phyloP scores from a whole-genome alignment of 306 rosid species.

The Elaeagnus macrophylla region DNA sequence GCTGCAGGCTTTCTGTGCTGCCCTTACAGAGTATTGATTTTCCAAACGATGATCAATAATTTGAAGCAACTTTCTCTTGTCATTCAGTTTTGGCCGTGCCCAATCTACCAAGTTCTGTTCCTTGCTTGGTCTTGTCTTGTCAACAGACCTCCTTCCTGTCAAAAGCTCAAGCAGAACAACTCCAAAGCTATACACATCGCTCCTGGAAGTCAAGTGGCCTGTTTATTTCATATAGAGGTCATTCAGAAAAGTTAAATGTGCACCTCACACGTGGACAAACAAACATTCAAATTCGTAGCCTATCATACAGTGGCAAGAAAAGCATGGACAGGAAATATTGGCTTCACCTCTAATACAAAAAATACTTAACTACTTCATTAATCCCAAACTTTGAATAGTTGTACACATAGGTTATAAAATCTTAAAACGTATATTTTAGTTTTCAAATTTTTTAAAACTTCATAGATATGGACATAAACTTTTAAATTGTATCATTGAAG shows the following conservation, averaged over 20 bases:
- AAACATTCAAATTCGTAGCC: background rate
- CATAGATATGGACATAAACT: no score
- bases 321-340: background rate
- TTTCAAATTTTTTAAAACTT: no score
- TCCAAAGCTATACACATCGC: slow-evolving; percentile 96
- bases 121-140: slow-evolving; percentile 88
- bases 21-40: slow-evolving; percentile 83
- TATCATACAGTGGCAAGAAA: background rate
- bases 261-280: background rate
- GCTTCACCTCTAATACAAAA: no score
- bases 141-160: slow-evolving; percentile 89
- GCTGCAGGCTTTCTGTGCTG: slow-evolving; percentile 99
- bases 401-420: no score
- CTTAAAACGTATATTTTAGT: no score
- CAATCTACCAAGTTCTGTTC: slow-evolving; percentile 98
- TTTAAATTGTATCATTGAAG: no score
- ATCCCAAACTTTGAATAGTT: no score
- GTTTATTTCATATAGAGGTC: slow-evolving; percentile 28
- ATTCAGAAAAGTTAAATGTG: slow-evolving; percentile 11
- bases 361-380: no score
- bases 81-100: slow-evolving; percentile 97
- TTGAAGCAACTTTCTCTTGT: slow-evolving; percentile 93
- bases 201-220: slow-evolving; percentile 98
- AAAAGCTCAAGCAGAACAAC: slow-evolving; percentile 97
- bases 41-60: slow-evolving; percentile 92